These are phyloP conservation scores for Fusarium austroafricanum DNA, from an alignment of 2,329 filamentous ascomycete species.

Conservation along the genomic window DNA sequence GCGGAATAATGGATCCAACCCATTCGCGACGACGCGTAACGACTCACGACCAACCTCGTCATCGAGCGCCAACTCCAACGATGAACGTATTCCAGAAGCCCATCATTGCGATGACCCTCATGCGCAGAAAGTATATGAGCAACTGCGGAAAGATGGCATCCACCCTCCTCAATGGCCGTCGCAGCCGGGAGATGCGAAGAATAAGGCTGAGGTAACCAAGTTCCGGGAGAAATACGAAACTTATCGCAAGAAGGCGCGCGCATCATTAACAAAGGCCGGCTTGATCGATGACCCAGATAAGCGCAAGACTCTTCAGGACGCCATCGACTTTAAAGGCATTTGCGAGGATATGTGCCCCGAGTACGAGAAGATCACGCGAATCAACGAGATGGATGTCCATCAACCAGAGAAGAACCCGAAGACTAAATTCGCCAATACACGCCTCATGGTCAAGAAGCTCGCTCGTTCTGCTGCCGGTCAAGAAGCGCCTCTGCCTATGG, in stretches of 20 bases:
- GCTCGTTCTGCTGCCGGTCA: constrained; percentile 76
- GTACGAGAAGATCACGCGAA: constrained; percentile 72
- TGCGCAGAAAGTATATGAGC: constrained; percentile 63
- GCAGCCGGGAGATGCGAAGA: constrained; percentile 64
- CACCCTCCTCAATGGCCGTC: constrained; percentile 66
- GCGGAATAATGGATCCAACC: constrained; percentile 35
- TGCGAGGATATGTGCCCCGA: constrained; percentile 78
- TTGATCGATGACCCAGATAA: constrained; percentile 74
- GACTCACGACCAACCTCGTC: constrained; percentile 44
- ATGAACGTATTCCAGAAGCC: constrained; percentile 33
- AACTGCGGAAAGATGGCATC: constrained; percentile 66
- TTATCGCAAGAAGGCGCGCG: constrained; percentile 68
- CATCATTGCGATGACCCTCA: constrained; percentile 52
- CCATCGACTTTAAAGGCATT: constrained; percentile 74
- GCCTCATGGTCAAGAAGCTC: constrained; percentile 74
- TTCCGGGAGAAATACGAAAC: constrained; percentile 67
- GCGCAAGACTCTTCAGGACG: constrained; percentile 70
- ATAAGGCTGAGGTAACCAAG: constrained; percentile 63
- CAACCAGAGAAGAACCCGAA: constrained; percentile 63
- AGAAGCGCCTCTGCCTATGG: constrained; percentile 74
- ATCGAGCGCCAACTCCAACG: constrained; percentile 40
- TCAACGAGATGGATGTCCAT: constrained; percentile 70
- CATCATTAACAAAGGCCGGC: constrained; percentile 67
- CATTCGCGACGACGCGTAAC: constrained; percentile 36
- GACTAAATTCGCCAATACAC: constrained; percentile 60